These are phyloP conservation scores for Beauveria australis DNA, from an alignment of 2,329 filamentous ascomycete species.

Conservation along the genomic window DNA sequence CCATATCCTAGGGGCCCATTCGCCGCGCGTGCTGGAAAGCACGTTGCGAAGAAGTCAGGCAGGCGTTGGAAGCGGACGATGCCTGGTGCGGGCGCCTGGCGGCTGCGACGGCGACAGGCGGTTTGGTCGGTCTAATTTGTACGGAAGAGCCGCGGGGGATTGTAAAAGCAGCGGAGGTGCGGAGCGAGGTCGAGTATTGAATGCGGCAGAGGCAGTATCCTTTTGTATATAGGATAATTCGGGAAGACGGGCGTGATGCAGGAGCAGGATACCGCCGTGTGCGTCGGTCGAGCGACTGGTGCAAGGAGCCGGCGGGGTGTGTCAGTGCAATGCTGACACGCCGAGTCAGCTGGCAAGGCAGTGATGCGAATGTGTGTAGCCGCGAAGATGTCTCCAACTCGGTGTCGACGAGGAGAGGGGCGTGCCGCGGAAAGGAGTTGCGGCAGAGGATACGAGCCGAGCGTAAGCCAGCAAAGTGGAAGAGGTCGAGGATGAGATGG, in stretches of 20 bases:
- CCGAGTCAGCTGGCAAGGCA: background rate
- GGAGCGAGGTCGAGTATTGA: background rate
- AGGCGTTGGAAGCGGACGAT: background rate
- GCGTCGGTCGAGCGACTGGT: conserved; percentile 2
- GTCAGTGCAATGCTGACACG: background rate
- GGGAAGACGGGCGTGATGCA: background rate
- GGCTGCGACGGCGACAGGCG: background rate
- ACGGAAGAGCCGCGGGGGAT: background rate
- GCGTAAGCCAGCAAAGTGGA: background rate
- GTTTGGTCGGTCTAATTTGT: background rate
- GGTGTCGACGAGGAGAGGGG: background rate
- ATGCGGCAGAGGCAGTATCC: background rate
- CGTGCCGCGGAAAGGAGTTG: background rate
- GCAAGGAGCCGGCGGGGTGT: conserved; percentile 1
- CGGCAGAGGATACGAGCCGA: background rate
- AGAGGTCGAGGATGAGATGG: conserved; percentile 8
- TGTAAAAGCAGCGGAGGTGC: background rate
- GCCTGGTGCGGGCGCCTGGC: background rate
- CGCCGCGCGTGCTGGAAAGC: conserved; percentile 17
- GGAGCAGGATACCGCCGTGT: background rate
- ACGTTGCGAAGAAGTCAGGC: conserved; percentile 4
- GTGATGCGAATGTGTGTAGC: background rate
- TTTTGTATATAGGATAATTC: background rate
- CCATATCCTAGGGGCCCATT: conserved; percentile 44
- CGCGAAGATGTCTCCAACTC: background rate